Percentiles rank a stretch among this genome's conserved stretches.
Conservation (phyloP, 495 filamentous ascomycete species). For the Coniosporium apollinis region DNA sequence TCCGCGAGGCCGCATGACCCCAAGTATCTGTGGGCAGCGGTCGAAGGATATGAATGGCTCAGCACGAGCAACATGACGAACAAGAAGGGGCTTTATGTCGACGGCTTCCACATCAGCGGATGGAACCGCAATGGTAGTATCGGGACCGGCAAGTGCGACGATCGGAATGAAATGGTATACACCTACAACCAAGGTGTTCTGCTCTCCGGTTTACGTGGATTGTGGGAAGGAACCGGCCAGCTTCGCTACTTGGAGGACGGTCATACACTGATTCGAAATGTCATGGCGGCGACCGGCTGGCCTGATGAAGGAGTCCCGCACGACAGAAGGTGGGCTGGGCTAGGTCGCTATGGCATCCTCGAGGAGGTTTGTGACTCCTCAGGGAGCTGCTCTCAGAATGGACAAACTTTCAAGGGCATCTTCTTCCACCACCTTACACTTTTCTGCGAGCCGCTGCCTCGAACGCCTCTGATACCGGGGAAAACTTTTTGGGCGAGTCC, state of each 20-base stretch:
- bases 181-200: constrained; percentile 94
- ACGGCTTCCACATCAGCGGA: constrained; percentile 79
- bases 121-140: constrained; percentile 38
- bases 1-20: constrained; percentile 38
- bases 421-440: constrained; percentile 77
- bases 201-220: constrained; percentile 65
- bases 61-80: constrained; percentile 68
- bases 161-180: constrained; percentile 74
- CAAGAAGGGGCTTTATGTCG: constrained; percentile 55
- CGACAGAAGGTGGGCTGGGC: constrained; percentile 44
- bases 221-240: constrained; percentile 57
- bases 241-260: constrained; percentile 58
- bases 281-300: constrained; percentile 67
- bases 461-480: constrained; percentile 23
- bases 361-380: constrained; percentile 71
- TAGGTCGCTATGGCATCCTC: constrained; percentile 63
- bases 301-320: constrained; percentile 9
- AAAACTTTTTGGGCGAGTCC: constrained; percentile 18
- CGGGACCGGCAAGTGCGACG: constrained; percentile 48
- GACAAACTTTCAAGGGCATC: constrained; percentile 89
- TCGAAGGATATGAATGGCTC: constrained; percentile 73
- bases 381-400: constrained; percentile 64
- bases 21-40: constrained; percentile 49
- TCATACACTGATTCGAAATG: constrained; percentile 51
- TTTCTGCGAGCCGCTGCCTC: constrained; percentile 56